phyloP scores from a whole-genome alignment of 2,329 filamentous ascomycete species.

The Microascus cirrosus region DNA sequence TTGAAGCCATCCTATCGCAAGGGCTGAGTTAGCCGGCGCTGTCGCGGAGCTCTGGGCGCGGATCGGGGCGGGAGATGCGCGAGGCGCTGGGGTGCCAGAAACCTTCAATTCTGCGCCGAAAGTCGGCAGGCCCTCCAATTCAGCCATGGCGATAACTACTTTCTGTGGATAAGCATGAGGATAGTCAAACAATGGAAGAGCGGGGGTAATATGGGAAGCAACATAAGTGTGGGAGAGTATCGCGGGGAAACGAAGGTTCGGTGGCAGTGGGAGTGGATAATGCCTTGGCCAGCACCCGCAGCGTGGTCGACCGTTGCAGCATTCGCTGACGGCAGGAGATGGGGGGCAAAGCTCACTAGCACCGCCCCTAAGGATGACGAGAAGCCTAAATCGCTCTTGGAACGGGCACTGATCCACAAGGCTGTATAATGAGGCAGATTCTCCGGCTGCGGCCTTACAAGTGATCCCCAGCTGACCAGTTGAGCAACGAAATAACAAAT shows the following conservation, averaged over 20 bases:
- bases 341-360: background rate
- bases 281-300: background rate
- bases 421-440: too few relatives aligned
- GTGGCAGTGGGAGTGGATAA: background rate
- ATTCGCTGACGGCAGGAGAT: background rate
- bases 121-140: conserved; percentile 70
- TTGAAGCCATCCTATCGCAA: conserved; percentile 80
- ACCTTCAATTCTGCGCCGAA: conserved; percentile 95
- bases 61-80: background rate
- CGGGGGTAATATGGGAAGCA: background rate
- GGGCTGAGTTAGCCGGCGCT: background rate
- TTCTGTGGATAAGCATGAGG: conserved; percentile 2
- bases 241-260: background rate
- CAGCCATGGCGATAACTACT: conserved; percentile 49
- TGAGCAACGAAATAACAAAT: too few relatives aligned
- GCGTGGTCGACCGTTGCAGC: background rate
- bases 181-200: background rate
- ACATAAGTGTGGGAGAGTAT: background rate
- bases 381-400: background rate
- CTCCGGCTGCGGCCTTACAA: too few relatives aligned
- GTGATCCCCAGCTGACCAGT: too few relatives aligned
- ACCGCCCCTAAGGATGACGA: background rate
- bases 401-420: too few relatives aligned
- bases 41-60: background rate
- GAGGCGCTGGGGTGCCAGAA: conserved; percentile 12